phyloP scores from a whole-genome alignment of 495 filamentous ascomycete genomes.

The Halenospora varia region DNA sequence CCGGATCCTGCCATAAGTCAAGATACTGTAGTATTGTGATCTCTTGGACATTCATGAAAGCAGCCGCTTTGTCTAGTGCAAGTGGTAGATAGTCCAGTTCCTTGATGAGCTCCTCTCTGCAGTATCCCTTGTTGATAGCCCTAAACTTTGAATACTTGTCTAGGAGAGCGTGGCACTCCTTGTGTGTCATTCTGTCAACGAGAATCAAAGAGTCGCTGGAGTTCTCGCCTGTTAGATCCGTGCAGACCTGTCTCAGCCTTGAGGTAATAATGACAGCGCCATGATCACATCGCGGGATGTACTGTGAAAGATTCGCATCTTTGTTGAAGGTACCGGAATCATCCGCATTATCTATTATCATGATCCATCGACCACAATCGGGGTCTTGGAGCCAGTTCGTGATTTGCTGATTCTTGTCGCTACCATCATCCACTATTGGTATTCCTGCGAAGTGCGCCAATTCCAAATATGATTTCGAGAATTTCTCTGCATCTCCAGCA shows the following conservation, averaged over 20 bases:
- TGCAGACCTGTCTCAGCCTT: neutral
- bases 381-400: slow-evolving; percentile 33
- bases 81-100: too few species aligned
- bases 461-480: neutral
- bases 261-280: neutral
- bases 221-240: neutral
- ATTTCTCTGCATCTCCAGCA: neutral
- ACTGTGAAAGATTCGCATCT: neutral
- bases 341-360: slow-evolving; percentile 43
- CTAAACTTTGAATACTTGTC: neutral
- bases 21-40: neutral
- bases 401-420: slow-evolving; percentile 23
- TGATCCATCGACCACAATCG: slow-evolving; percentile 34
- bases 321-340: slow-evolving; percentile 7
- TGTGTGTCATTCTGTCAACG: neutral
- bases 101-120: too few species aligned
- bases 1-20: neutral
- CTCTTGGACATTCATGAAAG: neutral
- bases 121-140: too few species aligned
- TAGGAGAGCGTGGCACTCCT: neutral
- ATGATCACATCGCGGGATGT: neutral
- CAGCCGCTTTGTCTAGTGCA: too few species aligned
- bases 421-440: neutral
- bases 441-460: neutral
- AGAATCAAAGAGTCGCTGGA: neutral